Percentiles rank a stretch among this genome's conserved stretches.
Evolutionary conservation across 2,329 filamentous ascomycete species (phyloP).

Genomic region (Fusarium denticulatum): DNA sequence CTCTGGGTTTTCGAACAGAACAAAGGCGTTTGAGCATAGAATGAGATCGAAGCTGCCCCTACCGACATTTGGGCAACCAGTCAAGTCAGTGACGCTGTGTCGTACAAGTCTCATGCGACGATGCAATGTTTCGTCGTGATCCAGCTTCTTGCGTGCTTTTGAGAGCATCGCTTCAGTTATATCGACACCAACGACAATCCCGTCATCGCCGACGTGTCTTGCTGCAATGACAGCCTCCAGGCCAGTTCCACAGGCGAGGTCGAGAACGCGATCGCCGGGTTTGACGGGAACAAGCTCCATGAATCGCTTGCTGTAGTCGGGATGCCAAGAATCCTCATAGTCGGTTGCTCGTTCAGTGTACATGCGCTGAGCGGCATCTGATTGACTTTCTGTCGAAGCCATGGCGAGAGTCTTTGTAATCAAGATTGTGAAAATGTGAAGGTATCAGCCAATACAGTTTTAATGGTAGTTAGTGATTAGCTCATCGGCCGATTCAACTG

Average conservation of each 20-base stretch:
- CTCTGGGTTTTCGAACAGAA: conserved; percentile 44
- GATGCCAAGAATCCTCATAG: conserved; percentile 50
- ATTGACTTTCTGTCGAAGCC: conserved; percentile 13
- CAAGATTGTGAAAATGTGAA: not conserved
- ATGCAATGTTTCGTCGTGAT: conserved; percentile 21
- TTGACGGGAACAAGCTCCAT: conserved; percentile 39
- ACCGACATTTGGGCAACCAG: conserved; percentile 23
- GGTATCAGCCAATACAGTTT: not conserved
- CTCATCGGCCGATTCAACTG: not conserved
- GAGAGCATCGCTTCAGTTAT: conserved; percentile 47
- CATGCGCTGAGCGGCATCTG: conserved; percentile 42
- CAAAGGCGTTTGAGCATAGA: conserved; percentile 49
- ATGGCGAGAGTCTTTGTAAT: not conserved
- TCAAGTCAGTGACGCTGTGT: conserved; percentile 45
- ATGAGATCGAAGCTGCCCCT: conserved; percentile 45
- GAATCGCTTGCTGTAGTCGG: conserved; percentile 45
- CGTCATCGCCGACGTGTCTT: conserved; percentile 38
- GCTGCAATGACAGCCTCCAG: conserved; percentile 47
- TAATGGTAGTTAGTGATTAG: too few relatives aligned
- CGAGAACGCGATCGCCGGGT: conserved; percentile 43
- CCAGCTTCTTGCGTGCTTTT: conserved; percentile 39
- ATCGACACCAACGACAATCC: conserved; percentile 47
- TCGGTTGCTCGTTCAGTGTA: conserved; percentile 45
- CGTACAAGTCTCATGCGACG: conserved; percentile 39
- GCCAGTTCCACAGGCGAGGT: conserved; percentile 50